A percentile compares a stretch with the other conserved stretches of the same genome.
phyloP scores from a whole-genome alignment of 192 early-diverging fungal genomes.

The Podila clonocystis region DNA sequence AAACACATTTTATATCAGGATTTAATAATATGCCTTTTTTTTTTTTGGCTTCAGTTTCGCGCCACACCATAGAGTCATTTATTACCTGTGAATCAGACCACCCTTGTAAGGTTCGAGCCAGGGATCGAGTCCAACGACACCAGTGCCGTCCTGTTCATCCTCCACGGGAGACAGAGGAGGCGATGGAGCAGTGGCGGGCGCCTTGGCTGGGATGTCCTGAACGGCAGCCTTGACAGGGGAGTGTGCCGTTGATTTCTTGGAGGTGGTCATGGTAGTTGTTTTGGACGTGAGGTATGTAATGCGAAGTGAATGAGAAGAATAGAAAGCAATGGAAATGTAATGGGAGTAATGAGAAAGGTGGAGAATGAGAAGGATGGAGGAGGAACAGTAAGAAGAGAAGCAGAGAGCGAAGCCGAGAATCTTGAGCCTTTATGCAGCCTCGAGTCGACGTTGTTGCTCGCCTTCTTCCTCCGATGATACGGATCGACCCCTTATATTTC shows the following conservation, averaged over 20 bases:
- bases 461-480: no score
- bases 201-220: background rate
- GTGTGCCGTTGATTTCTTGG: slow-evolving; percentile 2
- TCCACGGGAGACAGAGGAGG: background rate
- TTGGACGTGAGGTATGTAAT: background rate
- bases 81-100: slow-evolving; percentile 68
- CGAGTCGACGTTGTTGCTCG: no score
- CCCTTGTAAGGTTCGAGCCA: slow-evolving; percentile 80
- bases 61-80: background rate
- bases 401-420: background rate
- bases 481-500: no score
- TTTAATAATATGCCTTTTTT: no score
- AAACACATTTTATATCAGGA: background rate
- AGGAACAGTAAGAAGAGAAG: background rate
- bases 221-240: background rate
- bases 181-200: background rate
- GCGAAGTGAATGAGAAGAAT: background rate
- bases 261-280: background rate
- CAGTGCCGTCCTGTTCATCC: slow-evolving; percentile 61
- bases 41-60: no score
- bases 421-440: background rate
- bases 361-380: background rate
- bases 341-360: background rate
- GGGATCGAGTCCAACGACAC: slow-evolving; percentile 78
- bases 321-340: background rate